Percentiles rank a stretch among this genome's conserved stretches.
Conservation (phyloP, 2,329 filamentous ascomycete genomes). For the Chaetomium sp. region DNA sequence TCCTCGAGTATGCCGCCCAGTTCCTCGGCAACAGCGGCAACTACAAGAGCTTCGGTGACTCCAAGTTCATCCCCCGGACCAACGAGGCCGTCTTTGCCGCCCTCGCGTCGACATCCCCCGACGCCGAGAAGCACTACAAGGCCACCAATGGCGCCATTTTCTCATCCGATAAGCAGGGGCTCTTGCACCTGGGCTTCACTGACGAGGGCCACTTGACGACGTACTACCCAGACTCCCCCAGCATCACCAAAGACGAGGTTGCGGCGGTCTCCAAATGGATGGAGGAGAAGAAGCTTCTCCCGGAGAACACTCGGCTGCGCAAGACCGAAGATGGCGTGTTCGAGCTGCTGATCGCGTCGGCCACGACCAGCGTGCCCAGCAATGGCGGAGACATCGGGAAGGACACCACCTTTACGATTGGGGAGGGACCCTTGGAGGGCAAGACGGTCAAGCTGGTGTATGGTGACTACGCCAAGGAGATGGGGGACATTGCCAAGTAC, state of each 20-base stretch:
- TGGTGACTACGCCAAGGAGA: constrained; percentile 66
- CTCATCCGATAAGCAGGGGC: constrained; percentile 53
- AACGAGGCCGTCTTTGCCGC: constrained; percentile 56
- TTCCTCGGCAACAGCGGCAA: constrained; percentile 78
- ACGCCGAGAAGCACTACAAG: constrained; percentile 58
- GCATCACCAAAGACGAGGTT: constrained; percentile 70
- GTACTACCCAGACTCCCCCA: constrained; percentile 71
- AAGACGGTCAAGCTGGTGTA: constrained; percentile 66
- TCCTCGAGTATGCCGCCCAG: constrained; percentile 71
- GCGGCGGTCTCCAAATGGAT: constrained; percentile 65
- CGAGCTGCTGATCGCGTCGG: constrained; percentile 70
- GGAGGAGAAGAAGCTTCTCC: constrained; percentile 62
- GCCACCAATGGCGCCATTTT: constrained; percentile 68
- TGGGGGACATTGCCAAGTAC: constrained; percentile 61
- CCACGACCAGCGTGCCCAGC: constrained; percentile 49
- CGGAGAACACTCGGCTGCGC: constrained; percentile 69
- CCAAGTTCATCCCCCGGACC: constrained; percentile 74
- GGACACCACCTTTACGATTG: constrained; percentile 53
- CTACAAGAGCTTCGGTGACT: constrained; percentile 82
- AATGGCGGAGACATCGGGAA: constrained; percentile 64
- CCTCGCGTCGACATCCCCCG: constrained; percentile 53
- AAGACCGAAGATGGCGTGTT: constrained; percentile 60
- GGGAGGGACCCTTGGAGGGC: constrained; percentile 54
- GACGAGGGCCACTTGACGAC: constrained; percentile 72
- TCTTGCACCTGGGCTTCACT: constrained; percentile 71